Evolutionary conservation across 805 yeast genomes (phyloP).

Genomic region (Saccharomycopsis selenospora): DNA sequence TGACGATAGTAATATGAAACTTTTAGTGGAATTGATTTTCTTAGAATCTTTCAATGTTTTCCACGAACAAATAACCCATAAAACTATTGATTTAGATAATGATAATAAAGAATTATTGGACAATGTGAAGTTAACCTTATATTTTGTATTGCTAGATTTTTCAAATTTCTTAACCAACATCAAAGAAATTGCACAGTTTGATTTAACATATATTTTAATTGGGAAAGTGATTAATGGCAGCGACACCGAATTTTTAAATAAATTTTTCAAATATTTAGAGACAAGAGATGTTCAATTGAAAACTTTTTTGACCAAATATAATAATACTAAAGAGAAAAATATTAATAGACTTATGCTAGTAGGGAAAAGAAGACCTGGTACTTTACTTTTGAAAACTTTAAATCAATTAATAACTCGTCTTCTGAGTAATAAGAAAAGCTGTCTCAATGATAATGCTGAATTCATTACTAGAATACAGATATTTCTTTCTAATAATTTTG

Average conservation of each 20-base stretch:
- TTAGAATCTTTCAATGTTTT: constrained; percentile 6
- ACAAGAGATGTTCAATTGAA: constrained; percentile 7
- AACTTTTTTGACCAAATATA: not conserved
- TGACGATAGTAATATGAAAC: constrained; percentile 15
- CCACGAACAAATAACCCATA: not conserved
- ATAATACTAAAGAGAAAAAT: not conserved
- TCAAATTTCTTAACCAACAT: constrained; percentile 10
- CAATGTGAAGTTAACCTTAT: constrained; percentile 9
- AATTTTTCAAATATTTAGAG: constrained; percentile 18
- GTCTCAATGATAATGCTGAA: not conserved
- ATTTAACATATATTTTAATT: constrained; percentile 16
- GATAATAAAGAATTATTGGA: not conserved
- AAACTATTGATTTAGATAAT: not conserved
- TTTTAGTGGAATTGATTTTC: constrained; percentile 15
- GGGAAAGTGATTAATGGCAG: constrained; percentile 6
- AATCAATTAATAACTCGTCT: constrained; percentile 5
- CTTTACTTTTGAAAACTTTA: constrained; percentile 1
- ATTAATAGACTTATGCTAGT: constrained; percentile 3
- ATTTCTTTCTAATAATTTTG: constrained; percentile 7
- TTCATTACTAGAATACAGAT: constrained; percentile 6
- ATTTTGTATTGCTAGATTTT: constrained; percentile 13
- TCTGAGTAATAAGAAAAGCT: not conserved
- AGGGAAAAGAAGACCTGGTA: constrained; percentile 17
- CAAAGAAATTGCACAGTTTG: constrained; percentile 14
- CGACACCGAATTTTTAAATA: not conserved